Base-by-base conservation (phyloP, 2,329 filamentous ascomycete species). In the Fusarium buharicum region DNA sequence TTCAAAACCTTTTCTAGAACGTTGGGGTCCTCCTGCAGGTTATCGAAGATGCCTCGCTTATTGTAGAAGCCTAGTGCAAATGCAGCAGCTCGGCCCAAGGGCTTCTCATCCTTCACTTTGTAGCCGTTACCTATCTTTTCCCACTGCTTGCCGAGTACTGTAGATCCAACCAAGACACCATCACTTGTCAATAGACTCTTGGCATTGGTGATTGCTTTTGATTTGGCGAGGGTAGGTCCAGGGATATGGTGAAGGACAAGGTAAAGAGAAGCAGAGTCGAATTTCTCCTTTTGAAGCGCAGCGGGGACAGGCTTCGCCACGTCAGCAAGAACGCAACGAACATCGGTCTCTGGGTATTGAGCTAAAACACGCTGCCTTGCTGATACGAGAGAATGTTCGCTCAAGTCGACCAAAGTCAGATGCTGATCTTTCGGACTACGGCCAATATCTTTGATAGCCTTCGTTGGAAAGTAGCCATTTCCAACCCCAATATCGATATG, bases 401-500 rank as follows among this genome's bases (percentile, higher is more conserved):
- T 59, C 37, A 59, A 44, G 52, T 59, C 56, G 6, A 45, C 52
- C 7, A 56, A 9, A 4, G 52, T 56, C 1, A 59, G 12, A 13
- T 59, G 46, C 10, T 59, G 56, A 1, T 57, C 36, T 16, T 34
- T 47, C 6, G 47, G 46, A 0, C 33, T 13, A 13, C 55, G 45
- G 4, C 31, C 40, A 8, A 10, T 2, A 16, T 45, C 45, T 13
- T 36, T 4, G 14, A 56, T 24, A 2, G 51, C 45, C 14, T 11
- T 17, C 33, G 17, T 39, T 12, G 36, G 40, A 36, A 59, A 59
- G 41, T 57, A 59, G 0, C 53, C 56, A 7, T 41, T 59, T 2
- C 56, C 56, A 43, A 59, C 56, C 3, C 56, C 56, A 20, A 59
- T 57, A 5, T 59, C 56, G 3, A 59, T 13, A 16, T 59, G 56